Evolutionary conservation across 2,329 filamentous ascomycete species (phyloP).

Genomic region (Oidium heveae): DNA sequence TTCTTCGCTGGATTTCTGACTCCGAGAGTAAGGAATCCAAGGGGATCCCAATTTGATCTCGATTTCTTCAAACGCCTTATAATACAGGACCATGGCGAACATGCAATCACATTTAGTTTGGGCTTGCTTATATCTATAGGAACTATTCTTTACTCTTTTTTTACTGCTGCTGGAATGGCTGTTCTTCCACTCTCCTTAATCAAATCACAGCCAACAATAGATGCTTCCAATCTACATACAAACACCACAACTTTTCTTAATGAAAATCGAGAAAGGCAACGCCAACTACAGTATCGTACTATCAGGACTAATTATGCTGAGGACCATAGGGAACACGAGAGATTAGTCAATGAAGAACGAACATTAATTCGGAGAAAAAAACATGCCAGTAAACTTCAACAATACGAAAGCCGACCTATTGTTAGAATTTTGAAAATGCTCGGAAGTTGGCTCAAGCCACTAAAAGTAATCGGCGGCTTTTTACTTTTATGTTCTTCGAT

Average conservation of each 20-base stretch:
- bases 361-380: slow-evolving; percentile 76
- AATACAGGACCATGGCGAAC: slow-evolving; percentile 70
- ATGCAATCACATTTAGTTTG: slow-evolving; percentile 70
- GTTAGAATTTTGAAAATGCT: slow-evolving; percentile 56
- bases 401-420: slow-evolving; percentile 50
- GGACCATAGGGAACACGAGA: slow-evolving; percentile 70
- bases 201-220: slow-evolving; percentile 71
- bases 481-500: slow-evolving; percentile 50
- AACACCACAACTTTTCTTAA: slow-evolving; percentile 61
- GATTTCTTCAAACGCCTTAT: slow-evolving; percentile 81
- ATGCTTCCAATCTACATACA: slow-evolving; percentile 51
- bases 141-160: slow-evolving; percentile 63
- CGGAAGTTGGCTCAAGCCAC: slow-evolving; percentile 58
- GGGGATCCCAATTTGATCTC: slow-evolving; percentile 46
- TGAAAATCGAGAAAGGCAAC: slow-evolving; percentile 71
- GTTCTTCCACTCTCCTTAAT: slow-evolving; percentile 76
- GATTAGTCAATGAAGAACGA: slow-evolving; percentile 68
- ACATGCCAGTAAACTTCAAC: slow-evolving; percentile 57
- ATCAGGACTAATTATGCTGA: slow-evolving; percentile 55
- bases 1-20: slow-evolving; percentile 91
- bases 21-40: slow-evolving; percentile 45
- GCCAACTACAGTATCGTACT: slow-evolving; percentile 71
- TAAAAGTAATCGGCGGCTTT: slow-evolving; percentile 71
- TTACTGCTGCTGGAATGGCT: slow-evolving; percentile 72
- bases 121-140: slow-evolving; percentile 76